phyloP scores from a whole-genome alignment of 805 yeast species.

The Kuraishia molischiana region DNA sequence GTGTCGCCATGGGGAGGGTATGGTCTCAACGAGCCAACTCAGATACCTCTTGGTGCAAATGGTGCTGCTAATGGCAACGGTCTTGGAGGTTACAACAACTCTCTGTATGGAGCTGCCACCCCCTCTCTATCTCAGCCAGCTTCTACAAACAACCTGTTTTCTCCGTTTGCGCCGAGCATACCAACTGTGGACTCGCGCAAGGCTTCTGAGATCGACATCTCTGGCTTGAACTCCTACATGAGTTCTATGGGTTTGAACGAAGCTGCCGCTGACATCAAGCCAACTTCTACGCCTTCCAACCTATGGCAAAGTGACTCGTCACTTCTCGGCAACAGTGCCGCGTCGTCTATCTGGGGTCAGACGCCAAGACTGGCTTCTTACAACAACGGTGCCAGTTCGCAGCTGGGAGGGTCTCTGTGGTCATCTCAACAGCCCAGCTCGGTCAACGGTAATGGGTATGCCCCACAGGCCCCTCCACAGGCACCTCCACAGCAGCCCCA shows the following conservation, averaged over 20 bases:
- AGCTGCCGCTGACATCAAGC: neutral
- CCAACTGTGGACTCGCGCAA: neutral
- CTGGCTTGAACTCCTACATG: neutral
- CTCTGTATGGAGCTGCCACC: neutral
- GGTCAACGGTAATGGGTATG: neutral
- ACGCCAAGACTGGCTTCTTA: neutral
- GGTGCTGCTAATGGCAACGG: neutral
- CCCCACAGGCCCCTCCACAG: neutral
- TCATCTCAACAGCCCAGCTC: neutral
- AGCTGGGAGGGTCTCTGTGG: neutral
- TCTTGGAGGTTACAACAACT: neutral
- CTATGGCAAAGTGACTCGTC: neutral
- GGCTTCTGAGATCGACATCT: neutral
- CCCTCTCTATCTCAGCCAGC: too few relatives aligned
- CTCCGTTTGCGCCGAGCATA: neutral
- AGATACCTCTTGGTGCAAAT: neutral
- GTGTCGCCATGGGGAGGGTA: neutral
- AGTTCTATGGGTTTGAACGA: neutral
- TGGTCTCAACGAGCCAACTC: neutral
- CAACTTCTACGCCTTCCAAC: neutral
- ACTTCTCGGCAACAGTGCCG: neutral
- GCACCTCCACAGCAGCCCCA: too few relatives aligned
- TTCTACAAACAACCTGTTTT: too few relatives aligned
- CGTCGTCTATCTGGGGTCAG: neutral
- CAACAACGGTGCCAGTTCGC: neutral